A percentile compares a stretch with the other conserved stretches of the same genome.
Conservation (phyloP, 148 eudicot species). For the Polygonum aviculare region DNA sequence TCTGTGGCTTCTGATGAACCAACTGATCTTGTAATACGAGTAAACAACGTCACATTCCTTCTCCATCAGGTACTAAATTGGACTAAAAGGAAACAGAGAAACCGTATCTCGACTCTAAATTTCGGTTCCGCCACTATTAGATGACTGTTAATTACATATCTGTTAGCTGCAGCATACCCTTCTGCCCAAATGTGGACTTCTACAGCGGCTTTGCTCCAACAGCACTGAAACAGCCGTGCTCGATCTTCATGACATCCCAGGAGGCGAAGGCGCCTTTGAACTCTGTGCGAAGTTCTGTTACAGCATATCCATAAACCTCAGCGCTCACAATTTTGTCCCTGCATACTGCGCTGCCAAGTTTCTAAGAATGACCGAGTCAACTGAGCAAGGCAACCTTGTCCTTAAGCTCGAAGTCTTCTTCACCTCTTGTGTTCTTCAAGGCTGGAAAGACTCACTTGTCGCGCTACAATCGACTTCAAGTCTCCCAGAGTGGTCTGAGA, state of each 20-base stretch:
- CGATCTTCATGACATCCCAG: constrained; percentile 51
- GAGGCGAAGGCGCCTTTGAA: constrained; percentile 55
- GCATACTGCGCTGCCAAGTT: constrained; percentile 52
- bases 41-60: constrained; percentile 33
- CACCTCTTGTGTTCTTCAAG: constrained; percentile 44
- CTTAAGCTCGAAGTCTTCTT: constrained; percentile 41
- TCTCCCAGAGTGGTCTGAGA: constrained; percentile 43
- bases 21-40: constrained; percentile 34
- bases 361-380: constrained; percentile 44
- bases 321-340: constrained; percentile 49
- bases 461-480: constrained; percentile 27
- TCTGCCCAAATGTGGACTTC: constrained; percentile 42
- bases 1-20: constrained; percentile 39
- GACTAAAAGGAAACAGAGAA: background rate
- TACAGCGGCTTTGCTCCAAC: constrained; percentile 33
- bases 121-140: background rate
- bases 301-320: constrained; percentile 42
- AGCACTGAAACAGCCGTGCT: constrained; percentile 10
- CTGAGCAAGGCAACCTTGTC: constrained; percentile 42
- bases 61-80: constrained; percentile 45
- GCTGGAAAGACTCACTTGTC: constrained; percentile 51
- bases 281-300: constrained; percentile 60
- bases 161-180: constrained; percentile 39
- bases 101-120: background rate
- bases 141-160: constrained; percentile 11